Evolutionary conservation across 495 filamentous ascomycete genomes (phyloP).

Genomic region (Trichoderma orchidacearum): DNA sequence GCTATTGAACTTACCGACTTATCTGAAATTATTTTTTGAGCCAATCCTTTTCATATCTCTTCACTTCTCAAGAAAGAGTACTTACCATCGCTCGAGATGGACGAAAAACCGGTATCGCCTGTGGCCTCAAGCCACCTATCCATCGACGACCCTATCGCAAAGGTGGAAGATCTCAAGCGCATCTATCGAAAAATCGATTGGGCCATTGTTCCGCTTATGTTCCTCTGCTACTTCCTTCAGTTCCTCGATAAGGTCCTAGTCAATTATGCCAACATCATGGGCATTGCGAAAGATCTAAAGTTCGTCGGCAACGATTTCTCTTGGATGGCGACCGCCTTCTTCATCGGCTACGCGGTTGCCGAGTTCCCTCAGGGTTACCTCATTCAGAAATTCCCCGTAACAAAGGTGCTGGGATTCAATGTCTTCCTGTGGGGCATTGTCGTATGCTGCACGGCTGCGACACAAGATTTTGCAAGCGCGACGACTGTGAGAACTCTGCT

Average conservation of each 20-base stretch:
- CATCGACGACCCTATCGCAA: not conserved
- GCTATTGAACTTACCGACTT: no score
- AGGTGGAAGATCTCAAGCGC: not conserved
- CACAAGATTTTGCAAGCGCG: constrained; percentile 40
- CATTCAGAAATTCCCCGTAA: constrained; percentile 34
- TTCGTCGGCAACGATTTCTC: constrained; percentile 40
- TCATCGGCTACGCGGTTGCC: constrained; percentile 39
- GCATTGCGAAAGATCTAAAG: constrained; percentile 31
- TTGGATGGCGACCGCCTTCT: constrained; percentile 40
- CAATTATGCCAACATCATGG: constrained; percentile 49
- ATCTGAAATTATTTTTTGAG: no score
- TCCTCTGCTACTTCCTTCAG: constrained; percentile 39
- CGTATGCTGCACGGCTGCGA: constrained; percentile 44
- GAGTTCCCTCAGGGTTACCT: constrained; percentile 42
- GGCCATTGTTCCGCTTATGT: constrained; percentile 28
- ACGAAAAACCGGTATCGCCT: not conserved
- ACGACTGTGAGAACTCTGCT: constrained; percentile 47
- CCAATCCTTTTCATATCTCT: no score
- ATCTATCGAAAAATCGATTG: constrained; percentile 5
- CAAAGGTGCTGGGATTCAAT: constrained; percentile 45
- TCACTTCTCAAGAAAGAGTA: not conserved
- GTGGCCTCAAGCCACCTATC: not conserved
- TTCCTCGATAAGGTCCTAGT: constrained; percentile 45
- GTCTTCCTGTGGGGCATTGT: constrained; percentile 47
- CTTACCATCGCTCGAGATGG: not conserved